Base-by-base conservation (phyloP, 2,329 filamentous ascomycete genomes). In the Penicillium sp. region DNA sequence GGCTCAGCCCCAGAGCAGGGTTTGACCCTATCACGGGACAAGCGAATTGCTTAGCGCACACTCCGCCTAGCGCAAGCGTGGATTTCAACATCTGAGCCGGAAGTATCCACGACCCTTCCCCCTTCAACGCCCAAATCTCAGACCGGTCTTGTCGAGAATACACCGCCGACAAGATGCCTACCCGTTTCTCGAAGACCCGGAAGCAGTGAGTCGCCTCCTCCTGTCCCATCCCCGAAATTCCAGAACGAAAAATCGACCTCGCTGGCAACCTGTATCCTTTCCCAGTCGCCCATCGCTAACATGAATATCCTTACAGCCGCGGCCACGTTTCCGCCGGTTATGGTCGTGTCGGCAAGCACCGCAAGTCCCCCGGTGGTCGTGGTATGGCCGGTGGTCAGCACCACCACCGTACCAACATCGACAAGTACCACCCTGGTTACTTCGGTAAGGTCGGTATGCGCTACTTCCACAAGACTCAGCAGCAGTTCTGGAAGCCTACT, bases 331-430 rank as follows among this genome's bases (percentile, higher is more conserved):
- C 89, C 75, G 90, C 91, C 85, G 94, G 94, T 85, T 87, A 97
- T 80, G 93, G 94, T 84, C 93, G 93, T 86, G 80, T 97, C 76
- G 94, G 94, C 79, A 97, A 97, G 89, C 92, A 96, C 88, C 85
- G 94, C 76, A 97, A 99, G 87, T 83, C 86, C 72, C 85, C 85
- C 73, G 85, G 85, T 85, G 85, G 83, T 83, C 84, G 85, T 75
- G 85, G 85, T 86, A 89, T 89, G 81, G 94, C 94, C 77, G 93
- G 94, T 95, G 93, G 92, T 85, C 90, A 96, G 83, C 94, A 99
- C 84, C 94, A 99, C 83, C 90, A 95, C 86, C 81, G 90, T 68
- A 95, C 90, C 74, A 95, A 95, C 82, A 81, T 91, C 72, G 87
- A 90, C 78, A 92, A 93, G 81, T 91, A 93, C 87, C 90, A 95